Conservation (phyloP, 345 rosid species). For the Brassica juncea region DNA sequence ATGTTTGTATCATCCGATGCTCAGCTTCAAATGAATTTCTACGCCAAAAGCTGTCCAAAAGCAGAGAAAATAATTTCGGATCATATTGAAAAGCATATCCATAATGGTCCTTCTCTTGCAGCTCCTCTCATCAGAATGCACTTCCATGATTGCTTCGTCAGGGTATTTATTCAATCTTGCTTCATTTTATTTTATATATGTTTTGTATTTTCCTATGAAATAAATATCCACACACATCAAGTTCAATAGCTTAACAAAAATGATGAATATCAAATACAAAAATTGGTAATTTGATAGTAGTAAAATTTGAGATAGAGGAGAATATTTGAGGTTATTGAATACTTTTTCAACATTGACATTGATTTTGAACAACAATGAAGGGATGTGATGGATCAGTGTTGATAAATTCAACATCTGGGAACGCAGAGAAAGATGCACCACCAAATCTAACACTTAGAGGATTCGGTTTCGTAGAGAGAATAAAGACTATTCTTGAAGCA, state of each 20-base stretch:
- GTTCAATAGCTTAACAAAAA: neutral
- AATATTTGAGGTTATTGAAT: neutral
- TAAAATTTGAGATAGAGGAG: neutral
- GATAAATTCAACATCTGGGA: slow-evolving; percentile 62
- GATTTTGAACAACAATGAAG: slow-evolving; percentile 35
- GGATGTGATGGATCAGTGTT: slow-evolving; percentile 93
- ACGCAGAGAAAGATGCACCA: slow-evolving; percentile 57
- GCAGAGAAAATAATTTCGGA: slow-evolving; percentile 70
- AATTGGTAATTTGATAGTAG: neutral
- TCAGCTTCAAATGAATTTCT: slow-evolving; percentile 63
- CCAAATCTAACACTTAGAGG: slow-evolving; percentile 78
- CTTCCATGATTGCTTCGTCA: slow-evolving; percentile 87
- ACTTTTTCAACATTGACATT: neutral
- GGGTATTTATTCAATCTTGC: slow-evolving; percentile 43
- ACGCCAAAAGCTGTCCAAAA: slow-evolving; percentile 67
- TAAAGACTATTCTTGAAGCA: slow-evolving; percentile 65
- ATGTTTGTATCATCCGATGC: slow-evolving; percentile 43
- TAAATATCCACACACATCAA: neutral
- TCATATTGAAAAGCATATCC: slow-evolving; percentile 57
- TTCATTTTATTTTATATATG: neutral
- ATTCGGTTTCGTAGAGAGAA: slow-evolving; percentile 66
- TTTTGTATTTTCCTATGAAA: neutral
- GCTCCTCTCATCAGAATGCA: slow-evolving; percentile 82
- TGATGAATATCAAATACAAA: neutral
- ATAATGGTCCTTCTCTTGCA: slow-evolving; percentile 71